Evolutionary conservation across 495 filamentous ascomycete genomes (phyloP).

Genomic region (Aspergillus leporis): DNA sequence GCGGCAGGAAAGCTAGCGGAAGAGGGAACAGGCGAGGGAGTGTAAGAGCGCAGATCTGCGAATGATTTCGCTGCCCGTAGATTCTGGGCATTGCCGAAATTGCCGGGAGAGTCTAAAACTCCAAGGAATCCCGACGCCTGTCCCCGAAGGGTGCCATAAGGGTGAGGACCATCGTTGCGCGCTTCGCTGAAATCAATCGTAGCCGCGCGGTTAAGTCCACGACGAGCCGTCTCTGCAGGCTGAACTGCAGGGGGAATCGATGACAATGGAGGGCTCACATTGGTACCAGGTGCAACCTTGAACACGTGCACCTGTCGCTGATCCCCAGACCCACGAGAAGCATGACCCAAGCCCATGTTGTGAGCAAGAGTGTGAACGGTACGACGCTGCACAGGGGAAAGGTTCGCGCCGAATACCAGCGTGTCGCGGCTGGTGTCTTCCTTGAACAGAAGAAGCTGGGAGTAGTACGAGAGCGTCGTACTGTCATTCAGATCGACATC

Average conservation of each 20-base stretch:
- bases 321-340: slow-evolving; percentile 82
- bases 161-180: slow-evolving; percentile 64
- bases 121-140: slow-evolving; percentile 78
- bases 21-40: slow-evolving; percentile 88
- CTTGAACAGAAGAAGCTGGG: slow-evolving; percentile 84
- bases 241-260: slow-evolving; percentile 62
- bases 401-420: slow-evolving; percentile 75
- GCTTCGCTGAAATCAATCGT: slow-evolving; percentile 98
- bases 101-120: slow-evolving; percentile 78
- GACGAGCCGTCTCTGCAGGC: slow-evolving; percentile 70
- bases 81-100: slow-evolving; percentile 65
- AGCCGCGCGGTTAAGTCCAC: slow-evolving; percentile 85
- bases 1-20: slow-evolving; percentile 81
- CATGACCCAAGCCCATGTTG: slow-evolving; percentile 87
- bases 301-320: slow-evolving; percentile 86
- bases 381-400: slow-evolving; percentile 80
- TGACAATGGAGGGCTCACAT: slow-evolving; percentile 63
- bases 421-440: slow-evolving; percentile 74
- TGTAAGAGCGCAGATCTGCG: slow-evolving; percentile 91
- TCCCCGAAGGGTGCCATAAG: slow-evolving; percentile 73
- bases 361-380: slow-evolving; percentile 93
- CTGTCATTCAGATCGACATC: slow-evolving; percentile 93
- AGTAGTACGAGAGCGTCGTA: slow-evolving; percentile 82
- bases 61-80: slow-evolving; percentile 96
- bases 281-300: slow-evolving; percentile 62